Conservation (phyloP, 2,329 filamentous ascomycete genomes). For the Didymellaceae sp. region DNA sequence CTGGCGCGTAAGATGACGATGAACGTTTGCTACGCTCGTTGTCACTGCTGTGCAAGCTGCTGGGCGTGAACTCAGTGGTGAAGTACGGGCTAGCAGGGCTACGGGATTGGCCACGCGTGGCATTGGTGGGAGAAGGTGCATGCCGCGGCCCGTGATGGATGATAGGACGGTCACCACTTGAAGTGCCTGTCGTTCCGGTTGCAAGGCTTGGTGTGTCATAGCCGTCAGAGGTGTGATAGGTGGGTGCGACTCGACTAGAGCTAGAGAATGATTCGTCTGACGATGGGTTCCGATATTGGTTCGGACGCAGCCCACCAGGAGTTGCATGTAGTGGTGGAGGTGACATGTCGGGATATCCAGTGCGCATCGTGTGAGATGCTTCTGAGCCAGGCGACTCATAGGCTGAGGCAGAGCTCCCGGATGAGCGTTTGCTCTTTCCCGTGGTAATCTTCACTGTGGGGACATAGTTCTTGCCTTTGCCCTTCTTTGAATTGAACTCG, state of each 20-base stretch:
- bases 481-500: slow-evolving; percentile 34
- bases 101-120: slow-evolving; percentile 20
- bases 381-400: slow-evolving; percentile 42
- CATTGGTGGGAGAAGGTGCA: slow-evolving; percentile 1
- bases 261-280: slow-evolving; percentile 38
- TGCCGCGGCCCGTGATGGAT: slow-evolving; percentile 32
- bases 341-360: slow-evolving; percentile 41
- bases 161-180: slow-evolving; percentile 33
- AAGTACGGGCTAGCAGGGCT: slow-evolving; percentile 28
- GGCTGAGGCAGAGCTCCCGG: slow-evolving; percentile 23
- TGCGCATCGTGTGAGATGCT: slow-evolving; percentile 39
- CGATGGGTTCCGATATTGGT: slow-evolving; percentile 34
- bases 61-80: slow-evolving; percentile 29
- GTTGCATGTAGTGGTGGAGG: slow-evolving; percentile 22
- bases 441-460: slow-evolving; percentile 24
- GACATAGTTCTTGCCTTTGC: slow-evolving; percentile 33
- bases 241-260: slow-evolving; percentile 38
- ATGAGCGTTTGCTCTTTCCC: slow-evolving; percentile 32
- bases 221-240: slow-evolving; percentile 40
- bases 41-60: slow-evolving; percentile 16
- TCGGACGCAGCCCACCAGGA: slow-evolving; percentile 25
- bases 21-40: slow-evolving; percentile 31
- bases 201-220: slow-evolving; percentile 35
- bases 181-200: slow-evolving; percentile 11
- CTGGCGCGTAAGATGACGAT: slow-evolving; percentile 31